Evolutionary conservation across 192 early-diverging fungal genomes (phyloP).

Genomic region (Coemansia sp.): DNA sequence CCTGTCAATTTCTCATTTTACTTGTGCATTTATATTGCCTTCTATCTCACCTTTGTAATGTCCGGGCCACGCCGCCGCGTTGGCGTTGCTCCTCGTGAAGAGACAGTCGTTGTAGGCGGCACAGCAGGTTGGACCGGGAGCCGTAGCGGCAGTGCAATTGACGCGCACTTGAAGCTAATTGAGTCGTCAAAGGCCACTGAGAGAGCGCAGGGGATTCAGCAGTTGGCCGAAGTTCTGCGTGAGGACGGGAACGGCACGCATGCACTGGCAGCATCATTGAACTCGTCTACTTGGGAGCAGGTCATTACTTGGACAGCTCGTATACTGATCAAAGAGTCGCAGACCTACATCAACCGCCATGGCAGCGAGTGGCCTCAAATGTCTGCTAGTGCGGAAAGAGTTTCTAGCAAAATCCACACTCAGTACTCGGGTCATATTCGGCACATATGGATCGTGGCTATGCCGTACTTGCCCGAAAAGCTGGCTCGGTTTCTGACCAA

Average conservation of each 20-base stretch:
- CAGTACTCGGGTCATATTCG: slow-evolving; percentile 46
- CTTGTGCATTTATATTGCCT: neutral
- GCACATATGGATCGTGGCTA: slow-evolving; percentile 53
- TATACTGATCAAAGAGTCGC: slow-evolving; percentile 46
- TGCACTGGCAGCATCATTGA: slow-evolving; percentile 29
- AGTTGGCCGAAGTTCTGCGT: slow-evolving; percentile 41
- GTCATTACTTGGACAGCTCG: slow-evolving; percentile 51
- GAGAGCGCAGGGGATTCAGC: slow-evolving; percentile 41
- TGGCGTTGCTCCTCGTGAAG: slow-evolving; percentile 36
- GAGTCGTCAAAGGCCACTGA: slow-evolving; percentile 53
- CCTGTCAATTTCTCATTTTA: slow-evolving; percentile 2
- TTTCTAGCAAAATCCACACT: slow-evolving; percentile 44
- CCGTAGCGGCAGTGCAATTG: slow-evolving; percentile 24
- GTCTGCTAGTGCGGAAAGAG: slow-evolving; percentile 24
- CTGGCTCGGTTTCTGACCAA: slow-evolving; percentile 41
- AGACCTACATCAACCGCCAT: slow-evolving; percentile 42
- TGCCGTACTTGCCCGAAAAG: slow-evolving; percentile 43
- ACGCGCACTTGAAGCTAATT: slow-evolving; percentile 32
- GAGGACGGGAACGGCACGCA: slow-evolving; percentile 29
- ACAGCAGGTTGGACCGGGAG: neutral
- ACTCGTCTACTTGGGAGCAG: slow-evolving; percentile 29
- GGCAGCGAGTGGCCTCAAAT: slow-evolving; percentile 37
- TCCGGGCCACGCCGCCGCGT: slow-evolving; percentile 38
- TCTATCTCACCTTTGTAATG: slow-evolving; percentile 14
- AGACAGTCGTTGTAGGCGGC: neutral